Base-by-base conservation (phyloP, 805 yeast genomes). In the Yarrowia yakushimensis region DNA sequence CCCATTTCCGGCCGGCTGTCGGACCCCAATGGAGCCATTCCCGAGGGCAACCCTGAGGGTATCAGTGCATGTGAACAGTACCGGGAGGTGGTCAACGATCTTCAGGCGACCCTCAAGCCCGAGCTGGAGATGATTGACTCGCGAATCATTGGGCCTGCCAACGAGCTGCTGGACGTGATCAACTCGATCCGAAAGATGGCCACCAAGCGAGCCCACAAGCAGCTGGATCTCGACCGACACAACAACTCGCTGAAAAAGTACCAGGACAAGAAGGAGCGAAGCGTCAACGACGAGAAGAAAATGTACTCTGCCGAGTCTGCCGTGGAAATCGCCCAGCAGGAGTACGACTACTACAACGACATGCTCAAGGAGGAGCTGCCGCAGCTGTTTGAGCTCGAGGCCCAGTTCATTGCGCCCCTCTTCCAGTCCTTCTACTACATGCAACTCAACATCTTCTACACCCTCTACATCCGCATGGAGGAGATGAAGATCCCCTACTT, bases 401-500 rank as follows among this genome's bases (percentile, higher is more conserved):
- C 91, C 4, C 94, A 91, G 70, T 90, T 94, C 72, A 92, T 94
- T 72, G 87, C 85, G 71, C 99, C 99, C 18, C 79, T 94, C 69
- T 94, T 94, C 77, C 94, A 93, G 69, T 87, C 96, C 62, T 86
- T 94, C 75, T 94, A 94, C 77, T 94, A 85, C 80, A 94, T 94
- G 98, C 99, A 94, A 78, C 82, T 94, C 79, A 94, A 94, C 78
- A 90, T 94, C 63, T 94, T 92, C 75, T 94, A 94, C 81, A 91
- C 97, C 0, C 79, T 94, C 66, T 92, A 89, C 78, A 87, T 82
- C 71, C 83, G 88, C 69, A 89, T 93, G 90, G 97, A 93, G 76
- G 96, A 90, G 72, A 85, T 93, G 88, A 91, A 94, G 77, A 94
- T 94, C 67, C 97, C 97, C 15, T 94, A 94, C 77, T 94, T 94